These are phyloP conservation scores for Aleurites moluccanus DNA, from an alignment of 441 rosid genomes.

Conservation along the genomic window DNA sequence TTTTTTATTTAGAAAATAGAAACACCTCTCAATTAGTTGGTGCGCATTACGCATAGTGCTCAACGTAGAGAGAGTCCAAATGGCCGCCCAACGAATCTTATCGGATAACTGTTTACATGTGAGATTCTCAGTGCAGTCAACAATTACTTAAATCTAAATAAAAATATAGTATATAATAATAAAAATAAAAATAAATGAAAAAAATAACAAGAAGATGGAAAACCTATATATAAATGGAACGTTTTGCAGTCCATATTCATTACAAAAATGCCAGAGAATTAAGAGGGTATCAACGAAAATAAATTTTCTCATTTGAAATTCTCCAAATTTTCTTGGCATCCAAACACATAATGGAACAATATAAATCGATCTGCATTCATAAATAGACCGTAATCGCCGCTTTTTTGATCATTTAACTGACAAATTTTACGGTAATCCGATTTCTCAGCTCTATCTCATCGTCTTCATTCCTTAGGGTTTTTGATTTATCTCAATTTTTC, in stretches of 20 bases:
- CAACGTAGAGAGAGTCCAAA: background rate
- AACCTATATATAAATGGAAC: slow-evolving; percentile 1
- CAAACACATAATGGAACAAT: background rate
- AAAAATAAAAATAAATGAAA: no score
- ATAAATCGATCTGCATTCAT: background rate
- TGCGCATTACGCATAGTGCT: background rate
- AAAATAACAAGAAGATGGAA: background rate
- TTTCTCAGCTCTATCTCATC: slow-evolving; percentile 28
- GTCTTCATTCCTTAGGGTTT: background rate
- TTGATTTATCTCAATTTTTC: background rate
- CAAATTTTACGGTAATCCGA: slow-evolving; percentile 45
- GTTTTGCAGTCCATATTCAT: background rate
- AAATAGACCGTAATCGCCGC: slow-evolving; percentile 20
- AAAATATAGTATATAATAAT: background rate
- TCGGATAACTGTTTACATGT: background rate
- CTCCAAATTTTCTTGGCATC: background rate
- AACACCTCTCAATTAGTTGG: background rate
- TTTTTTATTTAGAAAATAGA: no score
- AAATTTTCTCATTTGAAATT: background rate
- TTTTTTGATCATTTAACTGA: background rate
- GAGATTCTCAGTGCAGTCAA: slow-evolving; percentile 2
- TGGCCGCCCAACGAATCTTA: slow-evolving; percentile 2
- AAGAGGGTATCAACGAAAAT: background rate
- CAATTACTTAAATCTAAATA: background rate
- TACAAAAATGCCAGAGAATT: background rate